Conservation (phyloP, 257 asterid genomes). For the Mitragyna speciosa region DNA sequence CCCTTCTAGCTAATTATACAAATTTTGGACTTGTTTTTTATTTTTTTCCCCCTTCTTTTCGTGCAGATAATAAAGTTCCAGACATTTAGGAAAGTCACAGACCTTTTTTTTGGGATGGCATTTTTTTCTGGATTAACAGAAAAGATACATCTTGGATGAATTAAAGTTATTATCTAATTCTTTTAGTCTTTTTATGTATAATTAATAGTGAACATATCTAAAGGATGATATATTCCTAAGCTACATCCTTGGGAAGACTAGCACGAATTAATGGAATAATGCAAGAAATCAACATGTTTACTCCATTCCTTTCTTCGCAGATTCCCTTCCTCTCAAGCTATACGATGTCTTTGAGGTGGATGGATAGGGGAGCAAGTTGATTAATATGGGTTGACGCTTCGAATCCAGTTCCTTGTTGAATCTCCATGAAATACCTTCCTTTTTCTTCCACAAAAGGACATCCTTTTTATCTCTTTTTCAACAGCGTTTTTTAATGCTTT, state of each 20-base stretch:
- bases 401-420: constrained; percentile 65
- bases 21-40: no score
- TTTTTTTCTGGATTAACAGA: no score
- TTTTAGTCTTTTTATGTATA: no score
- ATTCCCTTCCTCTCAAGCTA: neutral
- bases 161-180: no score
- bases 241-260: constrained; percentile 33
- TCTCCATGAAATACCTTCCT: constrained; percentile 46
- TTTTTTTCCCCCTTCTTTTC: no score
- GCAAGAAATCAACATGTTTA: constrained; percentile 30
- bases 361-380: neutral
- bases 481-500: constrained; percentile 23
- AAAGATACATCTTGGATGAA: no score
- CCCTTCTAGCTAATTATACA: neutral
- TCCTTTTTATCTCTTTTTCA: neutral
- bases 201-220: no score
- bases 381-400: constrained; percentile 7
- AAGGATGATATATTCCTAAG: no score
- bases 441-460: constrained; percentile 36
- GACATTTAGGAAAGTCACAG: no score
- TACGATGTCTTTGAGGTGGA: neutral
- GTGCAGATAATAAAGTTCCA: no score
- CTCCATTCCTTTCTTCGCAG: constrained; percentile 57
- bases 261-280: constrained; percentile 13
- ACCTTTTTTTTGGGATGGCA: no score